A percentile compares a stretch with the other conserved stretches of the same genome.
Conservation (phyloP, 2,329 filamentous ascomycete species). For the Trichoderma sp. region DNA sequence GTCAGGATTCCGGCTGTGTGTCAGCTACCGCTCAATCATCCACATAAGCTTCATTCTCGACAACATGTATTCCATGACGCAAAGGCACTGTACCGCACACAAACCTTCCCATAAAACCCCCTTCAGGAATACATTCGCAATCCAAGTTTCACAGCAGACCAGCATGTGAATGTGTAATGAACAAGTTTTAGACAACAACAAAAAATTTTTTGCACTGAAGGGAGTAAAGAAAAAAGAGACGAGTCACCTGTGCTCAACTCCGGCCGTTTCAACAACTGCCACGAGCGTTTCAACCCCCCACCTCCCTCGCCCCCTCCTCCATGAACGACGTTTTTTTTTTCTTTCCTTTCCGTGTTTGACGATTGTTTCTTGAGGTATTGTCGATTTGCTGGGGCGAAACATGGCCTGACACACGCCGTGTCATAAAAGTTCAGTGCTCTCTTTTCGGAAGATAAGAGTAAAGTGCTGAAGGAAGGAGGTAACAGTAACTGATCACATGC, state of each 20-base stretch:
- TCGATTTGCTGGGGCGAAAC: constrained; percentile 14
- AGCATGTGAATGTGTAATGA: no score
- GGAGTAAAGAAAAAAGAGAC: not conserved
- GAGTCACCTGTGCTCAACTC: not conserved
- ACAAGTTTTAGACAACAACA: no score
- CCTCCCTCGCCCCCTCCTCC: not conserved
- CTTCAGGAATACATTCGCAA: no score
- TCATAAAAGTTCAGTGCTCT: not conserved
- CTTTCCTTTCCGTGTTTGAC: constrained; percentile 6
- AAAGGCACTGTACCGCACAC: no score
- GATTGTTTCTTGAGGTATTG: constrained; percentile 22
- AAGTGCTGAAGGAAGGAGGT: no score
- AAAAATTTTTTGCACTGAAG: not conserved
- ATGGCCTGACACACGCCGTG: constrained; percentile 15
- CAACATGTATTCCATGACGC: no score
- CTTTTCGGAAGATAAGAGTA: no score
- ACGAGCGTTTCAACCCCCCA: constrained; percentile 21
- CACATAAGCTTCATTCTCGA: no score
- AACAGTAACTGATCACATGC: no score
- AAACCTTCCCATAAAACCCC: no score
- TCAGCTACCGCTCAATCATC: no score
- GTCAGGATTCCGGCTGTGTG: constrained; percentile 10
- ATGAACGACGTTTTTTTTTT: not conserved
- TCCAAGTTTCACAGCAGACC: no score
- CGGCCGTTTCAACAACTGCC: constrained; percentile 19